Evolutionary conservation across 352 stramenopile species (phyloP).

Genomic region (Blastocystis sp.): DNA sequence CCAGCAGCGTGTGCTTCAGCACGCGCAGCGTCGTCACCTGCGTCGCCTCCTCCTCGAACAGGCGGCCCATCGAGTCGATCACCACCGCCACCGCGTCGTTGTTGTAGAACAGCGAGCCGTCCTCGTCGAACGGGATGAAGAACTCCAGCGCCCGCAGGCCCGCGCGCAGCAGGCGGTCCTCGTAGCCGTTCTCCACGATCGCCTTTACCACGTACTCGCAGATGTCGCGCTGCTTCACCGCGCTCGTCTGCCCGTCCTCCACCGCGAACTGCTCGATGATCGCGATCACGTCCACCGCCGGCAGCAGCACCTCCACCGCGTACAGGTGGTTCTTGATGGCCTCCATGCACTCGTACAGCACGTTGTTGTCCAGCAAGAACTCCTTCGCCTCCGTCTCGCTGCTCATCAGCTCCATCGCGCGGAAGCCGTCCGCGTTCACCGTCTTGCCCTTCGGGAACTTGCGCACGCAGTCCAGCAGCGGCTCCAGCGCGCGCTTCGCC

Average conservation of each 20-base stretch:
- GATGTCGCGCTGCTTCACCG: slow-evolving; percentile 21
- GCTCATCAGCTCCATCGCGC: slow-evolving; percentile 45
- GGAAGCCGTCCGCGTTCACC: slow-evolving; percentile 58
- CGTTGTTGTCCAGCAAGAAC: slow-evolving; percentile 23
- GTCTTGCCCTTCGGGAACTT: slow-evolving; percentile 50
- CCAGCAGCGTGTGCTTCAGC: slow-evolving; percentile 24
- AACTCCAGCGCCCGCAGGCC: slow-evolving; percentile 43
- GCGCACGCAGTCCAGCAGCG: slow-evolving; percentile 48
- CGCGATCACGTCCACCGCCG: slow-evolving; percentile 35
- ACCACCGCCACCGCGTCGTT: slow-evolving; percentile 52
- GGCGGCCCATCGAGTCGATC: slow-evolving; percentile 50
- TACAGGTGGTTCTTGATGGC: slow-evolving; percentile 25
- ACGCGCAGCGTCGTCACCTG: slow-evolving; percentile 44
- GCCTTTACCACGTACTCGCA: slow-evolving; percentile 41
- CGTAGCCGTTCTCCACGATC: slow-evolving; percentile 60
- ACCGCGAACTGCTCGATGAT: slow-evolving; percentile 44
- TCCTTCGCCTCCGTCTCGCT: slow-evolving; percentile 11
- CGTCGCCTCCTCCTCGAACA: slow-evolving; percentile 55
- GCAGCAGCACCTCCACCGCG: slow-evolving; percentile 12
- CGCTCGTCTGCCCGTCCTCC: slow-evolving; percentile 18
- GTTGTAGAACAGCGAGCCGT: slow-evolving; percentile 38
- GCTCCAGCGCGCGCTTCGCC: background rate
- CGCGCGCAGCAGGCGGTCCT: slow-evolving; percentile 17
- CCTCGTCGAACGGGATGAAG: slow-evolving; percentile 48
- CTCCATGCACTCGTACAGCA: slow-evolving; percentile 60